These are phyloP conservation scores for Colletotrichum horii DNA, from an alignment of 2,329 filamentous ascomycete genomes.

Conservation along the genomic window DNA sequence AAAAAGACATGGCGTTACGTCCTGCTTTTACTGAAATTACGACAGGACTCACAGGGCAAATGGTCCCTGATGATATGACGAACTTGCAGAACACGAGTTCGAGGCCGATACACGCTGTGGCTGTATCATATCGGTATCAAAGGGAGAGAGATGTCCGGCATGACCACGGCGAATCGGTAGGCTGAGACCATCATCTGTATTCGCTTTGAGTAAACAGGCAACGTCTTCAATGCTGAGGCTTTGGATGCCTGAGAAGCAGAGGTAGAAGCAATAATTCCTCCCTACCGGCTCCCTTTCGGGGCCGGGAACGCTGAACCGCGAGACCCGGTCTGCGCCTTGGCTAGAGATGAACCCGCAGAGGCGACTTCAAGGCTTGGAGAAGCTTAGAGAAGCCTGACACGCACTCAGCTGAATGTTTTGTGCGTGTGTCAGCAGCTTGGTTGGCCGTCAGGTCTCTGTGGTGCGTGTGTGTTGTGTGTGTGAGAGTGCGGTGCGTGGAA, in stretches of 20 bases:
- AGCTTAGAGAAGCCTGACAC: neutral
- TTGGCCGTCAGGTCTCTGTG: neutral
- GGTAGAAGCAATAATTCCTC: neutral
- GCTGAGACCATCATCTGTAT: neutral
- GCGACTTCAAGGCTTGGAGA: neutral
- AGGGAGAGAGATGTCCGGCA: neutral
- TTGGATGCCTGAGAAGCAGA: neutral
- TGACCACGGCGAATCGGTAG: neutral
- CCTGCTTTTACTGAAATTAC: conserved; percentile 1
- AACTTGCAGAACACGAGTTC: neutral
- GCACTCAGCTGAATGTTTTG: neutral
- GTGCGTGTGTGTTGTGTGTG: neutral
- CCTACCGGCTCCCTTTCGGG: neutral
- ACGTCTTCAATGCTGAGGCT: neutral
- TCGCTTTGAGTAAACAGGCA: neutral
- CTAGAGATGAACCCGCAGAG: neutral
- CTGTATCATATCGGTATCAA: neutral
- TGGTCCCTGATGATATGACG: neutral
- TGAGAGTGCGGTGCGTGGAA: neutral
- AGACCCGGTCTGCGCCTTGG: neutral
- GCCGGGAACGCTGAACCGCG: neutral
- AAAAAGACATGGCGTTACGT: neutral
- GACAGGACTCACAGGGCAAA: neutral
- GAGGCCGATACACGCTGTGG: neutral
- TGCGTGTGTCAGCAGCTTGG: neutral